Percentiles rank a stretch among this genome's conserved stretches.
Evolutionary conservation across 805 yeast genomes (phyloP).

Genomic region (Clavispora carvajalis): DNA sequence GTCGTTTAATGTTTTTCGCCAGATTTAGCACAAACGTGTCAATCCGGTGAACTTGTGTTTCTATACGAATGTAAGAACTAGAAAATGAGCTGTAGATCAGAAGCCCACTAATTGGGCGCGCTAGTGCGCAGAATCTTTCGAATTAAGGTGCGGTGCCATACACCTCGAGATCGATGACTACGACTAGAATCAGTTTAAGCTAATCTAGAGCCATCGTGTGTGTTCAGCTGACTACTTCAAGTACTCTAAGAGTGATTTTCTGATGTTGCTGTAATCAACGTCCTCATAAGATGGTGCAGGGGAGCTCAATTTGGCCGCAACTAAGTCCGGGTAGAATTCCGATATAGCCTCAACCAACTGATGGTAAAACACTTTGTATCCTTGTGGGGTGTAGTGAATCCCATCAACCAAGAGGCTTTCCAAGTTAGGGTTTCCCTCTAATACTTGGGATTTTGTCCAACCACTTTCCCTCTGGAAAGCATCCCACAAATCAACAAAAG

Average conservation of each 20-base stretch:
- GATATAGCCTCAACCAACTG: slow-evolving; percentile 37
- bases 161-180: no score
- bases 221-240: no score
- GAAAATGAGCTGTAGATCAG: no score
- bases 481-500: slow-evolving; percentile 53
- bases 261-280: slow-evolving; percentile 10
- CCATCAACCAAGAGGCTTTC: slow-evolving; percentile 40
- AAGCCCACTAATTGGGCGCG: no score
- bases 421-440: slow-evolving; percentile 17
- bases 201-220: no score
- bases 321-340: slow-evolving; percentile 42
- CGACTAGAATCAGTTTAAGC: no score
- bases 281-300: slow-evolving; percentile 41
- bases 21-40: no score
- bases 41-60: no score
- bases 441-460: slow-evolving; percentile 33
- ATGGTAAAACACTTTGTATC: slow-evolving; percentile 47
- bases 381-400: slow-evolving; percentile 53
- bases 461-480: slow-evolving; percentile 32
- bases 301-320: slow-evolving; percentile 34
- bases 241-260: slow-evolving; percentile 4
- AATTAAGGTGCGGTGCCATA: no score
- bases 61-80: no score
- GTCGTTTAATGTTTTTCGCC: neutral
- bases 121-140: no score